These are phyloP conservation scores for Xylaria sp. DNA, from an alignment of 2,329 filamentous ascomycete species.

Conservation along the genomic window DNA sequence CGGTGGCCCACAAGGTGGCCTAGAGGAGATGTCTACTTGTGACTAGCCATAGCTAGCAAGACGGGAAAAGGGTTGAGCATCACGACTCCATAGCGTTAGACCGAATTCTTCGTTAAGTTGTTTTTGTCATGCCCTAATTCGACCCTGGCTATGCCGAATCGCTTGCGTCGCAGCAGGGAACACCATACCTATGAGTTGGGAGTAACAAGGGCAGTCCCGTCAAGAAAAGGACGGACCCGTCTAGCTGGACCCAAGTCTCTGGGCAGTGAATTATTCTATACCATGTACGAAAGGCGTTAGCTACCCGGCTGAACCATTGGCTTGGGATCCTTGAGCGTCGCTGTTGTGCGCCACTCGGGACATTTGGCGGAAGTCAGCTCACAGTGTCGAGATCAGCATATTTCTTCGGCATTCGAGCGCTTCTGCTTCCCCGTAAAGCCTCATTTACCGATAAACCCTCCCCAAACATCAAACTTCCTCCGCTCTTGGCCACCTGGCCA, in stretches of 20 bases:
- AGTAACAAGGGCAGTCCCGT: constrained; percentile 36
- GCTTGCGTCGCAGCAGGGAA: constrained; percentile 32
- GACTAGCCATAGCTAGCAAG: constrained; percentile 40
- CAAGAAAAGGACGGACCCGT: constrained; percentile 34
- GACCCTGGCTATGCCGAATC: neutral
- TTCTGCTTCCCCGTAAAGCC: constrained; percentile 29
- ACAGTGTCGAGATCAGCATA: constrained; percentile 38
- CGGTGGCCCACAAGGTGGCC: constrained; percentile 38
- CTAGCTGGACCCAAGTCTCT: constrained; percentile 35
- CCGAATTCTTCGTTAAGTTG: constrained; percentile 35
- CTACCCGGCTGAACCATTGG: constrained; percentile 42
- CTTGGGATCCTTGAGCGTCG: constrained; percentile 41
- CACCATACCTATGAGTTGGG: constrained; percentile 30
- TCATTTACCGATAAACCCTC: constrained; percentile 26
- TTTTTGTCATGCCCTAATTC: constrained; percentile 31
- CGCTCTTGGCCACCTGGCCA: constrained; percentile 25
- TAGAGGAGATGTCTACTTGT: constrained; percentile 38
- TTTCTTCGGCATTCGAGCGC: constrained; percentile 24
- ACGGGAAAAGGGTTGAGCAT: constrained; percentile 38
- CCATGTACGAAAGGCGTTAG: constrained; percentile 38
- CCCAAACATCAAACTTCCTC: constrained; percentile 25
- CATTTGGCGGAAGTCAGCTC: constrained; percentile 41
- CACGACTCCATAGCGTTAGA: constrained; percentile 41
- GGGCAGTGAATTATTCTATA: constrained; percentile 38
- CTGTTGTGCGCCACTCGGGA: constrained; percentile 40